phyloP scores from a whole-genome alignment of 768 basidiomycete genomes.

The Lyophyllum decastes region DNA sequence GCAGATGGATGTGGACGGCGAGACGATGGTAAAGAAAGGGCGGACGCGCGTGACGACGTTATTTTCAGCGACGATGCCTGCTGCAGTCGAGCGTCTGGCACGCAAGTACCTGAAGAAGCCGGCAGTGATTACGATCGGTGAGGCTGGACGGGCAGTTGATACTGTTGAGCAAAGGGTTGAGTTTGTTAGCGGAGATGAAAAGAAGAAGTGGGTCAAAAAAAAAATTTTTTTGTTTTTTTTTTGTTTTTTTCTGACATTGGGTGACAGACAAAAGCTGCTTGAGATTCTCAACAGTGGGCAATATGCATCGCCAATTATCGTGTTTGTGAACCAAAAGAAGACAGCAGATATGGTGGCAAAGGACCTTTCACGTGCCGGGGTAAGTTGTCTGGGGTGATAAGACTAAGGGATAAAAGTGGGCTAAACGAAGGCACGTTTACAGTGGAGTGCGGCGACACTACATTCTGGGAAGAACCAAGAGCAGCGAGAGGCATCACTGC shows the following conservation, averaged over 20 bases:
- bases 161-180: constrained; percentile 97
- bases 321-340: constrained; percentile 99
- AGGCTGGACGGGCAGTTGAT: constrained; percentile 96
- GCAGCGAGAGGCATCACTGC: constrained; percentile 91
- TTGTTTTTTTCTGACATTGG: constrained; percentile 12
- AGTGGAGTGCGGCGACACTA: constrained; percentile 91
- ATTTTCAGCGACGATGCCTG: constrained; percentile 98
- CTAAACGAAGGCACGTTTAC: not conserved
- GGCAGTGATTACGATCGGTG: constrained; percentile 96
- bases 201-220: constrained; percentile 90
- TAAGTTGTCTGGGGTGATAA: constrained; percentile 43
- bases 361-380: constrained; percentile 86
- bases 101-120: constrained; percentile 92
- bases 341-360: constrained; percentile 98
- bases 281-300: constrained; percentile 90
- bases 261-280: constrained; percentile 70
- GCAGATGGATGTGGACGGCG: constrained; percentile 78
- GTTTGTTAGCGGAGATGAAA: constrained; percentile 90
- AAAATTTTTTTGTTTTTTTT: not conserved
- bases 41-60: constrained; percentile 91
- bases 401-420: not conserved
- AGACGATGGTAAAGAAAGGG: constrained; percentile 68
- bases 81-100: constrained; percentile 93
- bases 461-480: constrained; percentile 99
- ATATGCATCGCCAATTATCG: constrained; percentile 90